A percentile compares a stretch with the other conserved stretches of the same genome.
These are phyloP conservation scores for Malassezia yamatoensis DNA, from an alignment of 1,284 basidiomycete species.

Conservation along the genomic window DNA sequence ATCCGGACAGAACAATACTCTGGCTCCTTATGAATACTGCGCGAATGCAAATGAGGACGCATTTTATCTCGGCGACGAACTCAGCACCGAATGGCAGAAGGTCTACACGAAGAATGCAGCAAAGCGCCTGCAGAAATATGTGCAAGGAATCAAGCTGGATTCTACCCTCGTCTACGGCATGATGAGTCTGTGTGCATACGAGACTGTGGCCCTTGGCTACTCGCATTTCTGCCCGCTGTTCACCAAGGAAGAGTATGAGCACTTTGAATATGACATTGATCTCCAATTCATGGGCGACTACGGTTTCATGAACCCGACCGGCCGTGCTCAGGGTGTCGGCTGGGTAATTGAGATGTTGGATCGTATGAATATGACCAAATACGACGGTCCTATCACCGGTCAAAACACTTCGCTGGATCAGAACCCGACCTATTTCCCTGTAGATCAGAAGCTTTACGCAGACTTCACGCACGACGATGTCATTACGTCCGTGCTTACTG, in stretches of 20 bases:
- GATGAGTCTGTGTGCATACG: conserved; percentile 48
- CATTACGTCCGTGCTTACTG: conserved; percentile 33
- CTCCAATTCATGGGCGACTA: conserved; percentile 52
- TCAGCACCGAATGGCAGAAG: conserved; percentile 24
- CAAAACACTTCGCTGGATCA: conserved; percentile 37
- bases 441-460: conserved; percentile 36
- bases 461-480: conserved; percentile 42
- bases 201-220: conserved; percentile 33
- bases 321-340: conserved; percentile 69
- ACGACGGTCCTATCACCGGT: conserved; percentile 21
- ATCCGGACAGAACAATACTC: conserved; percentile 58
- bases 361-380: conserved; percentile 26
- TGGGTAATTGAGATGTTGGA: conserved; percentile 54
- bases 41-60: conserved; percentile 45
- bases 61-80: conserved; percentile 30
- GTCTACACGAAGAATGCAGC: conserved; percentile 36
- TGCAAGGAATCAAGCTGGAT: conserved; percentile 49
- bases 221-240: conserved; percentile 71
- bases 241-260: conserved; percentile 76
- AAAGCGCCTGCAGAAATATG: conserved; percentile 31
- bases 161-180: conserved; percentile 30
- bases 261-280: conserved; percentile 60
- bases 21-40: conserved; percentile 63
- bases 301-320: conserved; percentile 67
- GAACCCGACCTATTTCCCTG: conserved; percentile 30